phyloP scores from a whole-genome alignment of 106 monocot species.

The Dioscorea zingiberensis region DNA sequence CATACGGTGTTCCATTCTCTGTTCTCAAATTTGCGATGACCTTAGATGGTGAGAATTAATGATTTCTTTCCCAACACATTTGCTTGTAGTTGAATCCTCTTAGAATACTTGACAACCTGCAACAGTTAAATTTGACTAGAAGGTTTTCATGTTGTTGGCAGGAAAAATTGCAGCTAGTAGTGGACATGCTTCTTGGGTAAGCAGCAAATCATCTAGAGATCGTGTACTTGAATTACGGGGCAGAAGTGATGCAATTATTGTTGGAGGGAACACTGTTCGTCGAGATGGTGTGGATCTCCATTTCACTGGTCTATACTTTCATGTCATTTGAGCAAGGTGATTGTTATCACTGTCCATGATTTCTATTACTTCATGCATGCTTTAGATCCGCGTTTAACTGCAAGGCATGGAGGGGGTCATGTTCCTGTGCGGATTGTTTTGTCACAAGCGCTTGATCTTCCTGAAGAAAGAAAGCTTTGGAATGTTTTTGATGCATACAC shows the following conservation, averaged over 20 bases:
- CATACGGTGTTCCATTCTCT: slow-evolving; percentile 75
- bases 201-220: slow-evolving; percentile 67
- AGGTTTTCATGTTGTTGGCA: slow-evolving; percentile 7
- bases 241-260: slow-evolving; percentile 94
- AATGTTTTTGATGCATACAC: slow-evolving; percentile 89
- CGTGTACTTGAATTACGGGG: slow-evolving; percentile 90
- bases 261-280: slow-evolving; percentile 97
- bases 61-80: background rate
- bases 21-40: slow-evolving; percentile 99
- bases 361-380: slow-evolving; percentile 2
- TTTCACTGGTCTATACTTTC: too few species aligned
- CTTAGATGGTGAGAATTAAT: slow-evolving; percentile 71
- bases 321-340: background rate
- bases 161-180: slow-evolving; percentile 97
- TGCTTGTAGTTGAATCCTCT: background rate
- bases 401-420: slow-evolving; percentile 78
- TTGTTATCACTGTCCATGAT: background rate
- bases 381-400: slow-evolving; percentile 88
- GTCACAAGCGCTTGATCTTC: slow-evolving; percentile 83
- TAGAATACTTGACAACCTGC: background rate
- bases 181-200: slow-evolving; percentile 99
- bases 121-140: background rate
- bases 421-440: slow-evolving; percentile 82
- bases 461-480: slow-evolving; percentile 92
- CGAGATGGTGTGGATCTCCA: slow-evolving; percentile 60